Conservation (phyloP, 1,139 yeast genomes). For the Diutina pseudorugosa region DNA sequence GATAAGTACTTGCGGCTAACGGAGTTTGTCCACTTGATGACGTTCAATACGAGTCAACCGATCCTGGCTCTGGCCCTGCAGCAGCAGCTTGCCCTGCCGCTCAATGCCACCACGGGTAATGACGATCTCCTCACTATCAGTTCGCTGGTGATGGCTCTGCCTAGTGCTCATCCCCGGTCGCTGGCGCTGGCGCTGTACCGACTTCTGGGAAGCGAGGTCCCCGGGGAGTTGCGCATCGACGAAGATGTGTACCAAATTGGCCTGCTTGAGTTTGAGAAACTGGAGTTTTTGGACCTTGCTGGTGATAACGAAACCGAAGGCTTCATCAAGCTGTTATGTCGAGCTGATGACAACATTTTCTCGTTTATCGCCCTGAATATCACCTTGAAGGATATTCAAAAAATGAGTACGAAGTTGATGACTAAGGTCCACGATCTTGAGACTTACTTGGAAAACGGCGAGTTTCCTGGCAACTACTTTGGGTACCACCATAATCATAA, state of each 20-base stretch:
- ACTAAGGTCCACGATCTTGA: conserved; percentile 25
- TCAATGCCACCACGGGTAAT: not conserved
- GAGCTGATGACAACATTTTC: conserved; percentile 32
- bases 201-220: not conserved
- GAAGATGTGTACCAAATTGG: conserved; percentile 38
- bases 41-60: conserved; percentile 3
- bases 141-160: not conserved
- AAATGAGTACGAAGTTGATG: conserved; percentile 29
- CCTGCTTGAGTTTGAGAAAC: conserved; percentile 41
- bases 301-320: conserved; percentile 39
- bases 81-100: not conserved
- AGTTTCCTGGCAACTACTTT: conserved; percentile 26
- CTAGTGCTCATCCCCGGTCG: not conserved
- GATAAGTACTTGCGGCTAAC: conserved; percentile 54
- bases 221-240: conserved; percentile 9
- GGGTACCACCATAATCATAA: conserved; percentile 9
- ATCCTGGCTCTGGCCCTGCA: not conserved
- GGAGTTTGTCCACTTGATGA: conserved; percentile 35
- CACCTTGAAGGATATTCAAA: conserved; percentile 34
- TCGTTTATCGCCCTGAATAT: conserved; percentile 35
- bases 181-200: not conserved
- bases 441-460: conserved; percentile 22
- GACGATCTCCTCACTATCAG: not conserved
- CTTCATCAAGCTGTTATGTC: conserved; percentile 36
- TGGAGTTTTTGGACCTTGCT: conserved; percentile 33